Percentiles rank a stretch among this genome's conserved stretches.
phyloP scores from a whole-genome alignment of 1,139 yeast genomes.

The Maudiozyma humilis region DNA sequence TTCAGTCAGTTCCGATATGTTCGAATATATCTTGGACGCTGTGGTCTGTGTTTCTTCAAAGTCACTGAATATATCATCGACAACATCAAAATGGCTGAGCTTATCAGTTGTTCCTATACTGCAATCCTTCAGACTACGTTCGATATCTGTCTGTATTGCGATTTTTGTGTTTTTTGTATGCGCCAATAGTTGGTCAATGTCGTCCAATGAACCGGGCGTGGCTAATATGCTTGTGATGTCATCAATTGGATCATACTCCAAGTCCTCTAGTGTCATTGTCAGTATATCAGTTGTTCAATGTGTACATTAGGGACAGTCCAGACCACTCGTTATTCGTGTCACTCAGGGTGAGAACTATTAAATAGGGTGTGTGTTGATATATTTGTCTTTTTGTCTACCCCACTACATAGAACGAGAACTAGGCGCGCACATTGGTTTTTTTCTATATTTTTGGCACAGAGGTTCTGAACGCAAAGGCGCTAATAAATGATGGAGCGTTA shows the following conservation, averaged over 20 bases:
- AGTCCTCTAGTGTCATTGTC: slow-evolving; percentile 9
- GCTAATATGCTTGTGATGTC: slow-evolving; percentile 35
- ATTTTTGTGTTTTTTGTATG: slow-evolving; percentile 40
- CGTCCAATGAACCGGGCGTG: slow-evolving; percentile 39
- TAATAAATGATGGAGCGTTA: too few species aligned
- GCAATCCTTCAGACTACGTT: slow-evolving; percentile 5
- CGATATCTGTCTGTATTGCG: slow-evolving; percentile 35
- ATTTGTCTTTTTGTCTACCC: too few species aligned
- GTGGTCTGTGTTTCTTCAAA: slow-evolving; percentile 40
- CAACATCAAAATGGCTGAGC: slow-evolving; percentile 26
- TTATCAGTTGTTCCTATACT: slow-evolving; percentile 16
- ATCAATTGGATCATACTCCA: slow-evolving; percentile 34
- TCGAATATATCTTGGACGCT: slow-evolving; percentile 50
- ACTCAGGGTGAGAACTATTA: too few species aligned
- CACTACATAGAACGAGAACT: too few species aligned
- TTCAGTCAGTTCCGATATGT: slow-evolving; percentile 62
- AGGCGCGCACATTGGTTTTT: too few species aligned
- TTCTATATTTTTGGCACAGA: too few species aligned
- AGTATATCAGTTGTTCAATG: background rate
- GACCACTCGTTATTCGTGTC: too few species aligned
- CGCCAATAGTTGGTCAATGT: slow-evolving; percentile 40
- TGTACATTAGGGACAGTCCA: too few species aligned
- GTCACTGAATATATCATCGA: slow-evolving; percentile 33
- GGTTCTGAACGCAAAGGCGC: too few species aligned
- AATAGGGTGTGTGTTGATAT: too few species aligned